Evolutionary conservation across 208 protist genomes (phyloP), one percentile per base, ranked within the genome.

Genomic region (Trypanosoma mega): DNA sequence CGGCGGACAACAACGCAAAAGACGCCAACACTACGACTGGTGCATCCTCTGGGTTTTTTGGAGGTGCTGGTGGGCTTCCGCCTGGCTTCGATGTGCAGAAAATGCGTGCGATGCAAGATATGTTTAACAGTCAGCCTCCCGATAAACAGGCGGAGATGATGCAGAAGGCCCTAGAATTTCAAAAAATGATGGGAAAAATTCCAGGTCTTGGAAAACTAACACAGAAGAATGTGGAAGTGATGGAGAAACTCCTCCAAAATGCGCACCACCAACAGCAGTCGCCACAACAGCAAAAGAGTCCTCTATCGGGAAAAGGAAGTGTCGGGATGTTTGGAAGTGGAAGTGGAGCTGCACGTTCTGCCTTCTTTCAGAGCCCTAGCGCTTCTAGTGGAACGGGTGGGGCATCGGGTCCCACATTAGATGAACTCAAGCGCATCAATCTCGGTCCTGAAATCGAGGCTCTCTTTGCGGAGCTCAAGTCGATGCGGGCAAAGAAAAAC

Each of bases 401-500:
- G 3, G 66, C 71, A 0, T 30, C 30, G 11, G 72, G 74, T 2
- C 84, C 86, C 11, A 90, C 86, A 23, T 64, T 96, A 49, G 90
- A 96, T 34, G 83, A 96, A 45, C 69, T 96, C 18, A 75, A 80
- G 52, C 81, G 81, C 51, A 71, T 96, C 12, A 91, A 93, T 56
- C 76, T 96, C 21, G 90, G 90, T 11, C 71, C 80, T 0, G 90
- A 96, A 62, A 92, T 96, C 56, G 90, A 96, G 59, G 85, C 76
- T 12, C 86, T 96, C 18, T 96, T 96, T 56, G 67, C 71, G 2
- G 86, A 96, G 66, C 80, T 96, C 0, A 60, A 67, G 16, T 66
- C 69, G 2, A 87, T 93, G 30, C 86, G 90, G 12, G 48, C 20
- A 12, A 87, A 82, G 62, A 93, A 92, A 60, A 96, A 92, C 53